phyloP scores from a whole-genome alignment of 306 rosid species.

The Argentina anserina region DNA sequence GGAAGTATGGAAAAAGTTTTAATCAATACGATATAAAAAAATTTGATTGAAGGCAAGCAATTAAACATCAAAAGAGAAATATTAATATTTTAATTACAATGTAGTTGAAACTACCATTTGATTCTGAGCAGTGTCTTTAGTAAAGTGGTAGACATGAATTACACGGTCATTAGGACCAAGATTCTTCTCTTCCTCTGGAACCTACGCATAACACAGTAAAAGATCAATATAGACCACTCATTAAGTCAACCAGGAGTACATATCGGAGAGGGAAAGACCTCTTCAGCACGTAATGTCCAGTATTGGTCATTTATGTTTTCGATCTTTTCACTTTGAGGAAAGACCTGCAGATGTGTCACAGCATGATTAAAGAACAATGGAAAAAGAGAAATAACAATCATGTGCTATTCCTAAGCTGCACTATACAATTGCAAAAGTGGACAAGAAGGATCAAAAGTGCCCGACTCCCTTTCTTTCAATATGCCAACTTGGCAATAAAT shows the following conservation, averaged over 20 bases:
- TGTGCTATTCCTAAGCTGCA: background rate
- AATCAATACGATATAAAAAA: background rate
- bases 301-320: slow-evolving; percentile 87
- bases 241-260: background rate
- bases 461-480: background rate
- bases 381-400: background rate
- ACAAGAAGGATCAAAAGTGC: background rate
- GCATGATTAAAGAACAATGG: slow-evolving; percentile 12
- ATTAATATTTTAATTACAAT: slow-evolving; percentile 15
- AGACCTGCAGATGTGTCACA: slow-evolving; percentile 49
- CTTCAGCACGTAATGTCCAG: slow-evolving; percentile 94
- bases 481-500: too few species aligned
- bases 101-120: slow-evolving; percentile 49
- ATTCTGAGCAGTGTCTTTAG: slow-evolving; percentile 74
- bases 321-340: slow-evolving; percentile 77
- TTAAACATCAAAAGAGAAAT: background rate
- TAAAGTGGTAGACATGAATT: slow-evolving; percentile 87
- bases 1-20: slow-evolving; percentile 17
- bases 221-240: background rate
- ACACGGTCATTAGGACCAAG: slow-evolving; percentile 68
- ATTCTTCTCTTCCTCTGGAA: slow-evolving; percentile 86
- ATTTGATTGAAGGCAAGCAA: background rate
- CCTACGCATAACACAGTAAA: slow-evolving; percentile 32
- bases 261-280: slow-evolving; percentile 36
- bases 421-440: background rate